These are phyloP conservation scores for Aspergillus ochraceoroseus DNA, from an alignment of 2,329 filamentous ascomycete genomes.

Conservation along the genomic window DNA sequence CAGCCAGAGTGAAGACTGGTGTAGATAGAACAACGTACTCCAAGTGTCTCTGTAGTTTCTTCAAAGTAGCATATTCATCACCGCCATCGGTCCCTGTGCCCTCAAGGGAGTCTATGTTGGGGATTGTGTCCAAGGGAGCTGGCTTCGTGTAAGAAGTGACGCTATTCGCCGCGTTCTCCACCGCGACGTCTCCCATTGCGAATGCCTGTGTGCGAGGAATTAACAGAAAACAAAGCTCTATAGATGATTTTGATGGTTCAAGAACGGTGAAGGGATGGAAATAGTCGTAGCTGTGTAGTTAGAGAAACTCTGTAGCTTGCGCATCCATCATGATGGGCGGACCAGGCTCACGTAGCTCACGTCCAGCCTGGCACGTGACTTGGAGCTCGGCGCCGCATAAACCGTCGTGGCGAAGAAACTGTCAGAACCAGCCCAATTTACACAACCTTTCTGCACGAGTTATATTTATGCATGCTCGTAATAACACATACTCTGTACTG, in stretches of 20 bases:
- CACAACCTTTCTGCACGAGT: background rate
- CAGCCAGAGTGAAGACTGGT: conserved; percentile 13
- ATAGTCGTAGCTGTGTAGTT: conserved; percentile 1
- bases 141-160: conserved; percentile 76
- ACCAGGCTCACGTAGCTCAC: conserved; percentile 8
- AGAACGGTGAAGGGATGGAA: background rate
- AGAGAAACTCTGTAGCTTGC: conserved; percentile 5
- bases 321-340: background rate
- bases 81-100: conserved; percentile 72
- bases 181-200: conserved; percentile 77
- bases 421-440: conserved; percentile 5
- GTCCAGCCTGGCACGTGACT: conserved; percentile 2
- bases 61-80: conserved; percentile 92
- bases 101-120: conserved; percentile 85
- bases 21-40: conserved; percentile 58
- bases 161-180: conserved; percentile 73
- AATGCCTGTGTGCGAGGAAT: conserved; percentile 7
- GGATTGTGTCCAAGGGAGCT: conserved; percentile 69
- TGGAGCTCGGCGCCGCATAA: background rate
- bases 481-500: no score
- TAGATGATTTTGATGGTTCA: background rate
- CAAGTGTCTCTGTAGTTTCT: conserved; percentile 92
- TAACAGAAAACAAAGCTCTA: background rate
- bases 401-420: conserved; percentile 7
- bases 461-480: background rate